These are phyloP conservation scores for Limnanthes douglasii DNA, from an alignment of 345 rosid species.

Conservation along the genomic window DNA sequence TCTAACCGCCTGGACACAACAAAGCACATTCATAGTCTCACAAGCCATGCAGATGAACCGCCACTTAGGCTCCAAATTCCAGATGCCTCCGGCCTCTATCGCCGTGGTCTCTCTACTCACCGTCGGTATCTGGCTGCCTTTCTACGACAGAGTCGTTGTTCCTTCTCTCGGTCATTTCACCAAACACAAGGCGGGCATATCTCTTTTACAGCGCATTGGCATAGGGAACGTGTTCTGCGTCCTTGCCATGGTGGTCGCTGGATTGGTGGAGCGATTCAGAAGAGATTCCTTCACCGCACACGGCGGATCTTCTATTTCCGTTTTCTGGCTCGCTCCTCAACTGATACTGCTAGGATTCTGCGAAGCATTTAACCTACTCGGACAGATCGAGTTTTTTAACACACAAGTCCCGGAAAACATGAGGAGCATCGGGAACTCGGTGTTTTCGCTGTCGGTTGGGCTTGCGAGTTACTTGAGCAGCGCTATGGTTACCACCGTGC, in stretches of 20 bases:
- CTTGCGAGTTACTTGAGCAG: conserved; percentile 28
- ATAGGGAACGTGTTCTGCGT: conserved; percentile 31
- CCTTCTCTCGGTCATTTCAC: conserved; percentile 16
- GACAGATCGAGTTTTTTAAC: conserved; percentile 53
- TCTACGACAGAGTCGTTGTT: conserved; percentile 22
- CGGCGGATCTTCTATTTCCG: conserved; percentile 18
- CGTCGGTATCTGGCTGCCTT: conserved; percentile 20
- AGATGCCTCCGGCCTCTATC: conserved; percentile 32
- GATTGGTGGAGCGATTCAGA: conserved; percentile 29
- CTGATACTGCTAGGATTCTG: conserved; percentile 37
- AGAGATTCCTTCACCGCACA: conserved; percentile 12
- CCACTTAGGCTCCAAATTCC: conserved; percentile 16
- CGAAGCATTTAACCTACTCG: conserved; percentile 43
- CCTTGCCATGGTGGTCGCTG: conserved; percentile 33
- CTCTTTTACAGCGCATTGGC: conserved; percentile 44
- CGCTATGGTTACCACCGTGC: conserved; percentile 20
- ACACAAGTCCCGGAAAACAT: conserved; percentile 43
- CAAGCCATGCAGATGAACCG: conserved; percentile 35
- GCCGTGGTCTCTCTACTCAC: conserved; percentile 14
- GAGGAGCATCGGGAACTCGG: conserved; percentile 41
- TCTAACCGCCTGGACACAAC: conserved; percentile 27
- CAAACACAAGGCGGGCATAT: conserved; percentile 32
- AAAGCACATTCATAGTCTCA: conserved; percentile 20
- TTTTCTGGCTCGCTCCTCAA: conserved; percentile 47
- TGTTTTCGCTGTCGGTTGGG: conserved; percentile 12